These are phyloP conservation scores for Vanrija sp. DNA, from an alignment of 1,284 basidiomycete genomes.

Conservation along the genomic window DNA sequence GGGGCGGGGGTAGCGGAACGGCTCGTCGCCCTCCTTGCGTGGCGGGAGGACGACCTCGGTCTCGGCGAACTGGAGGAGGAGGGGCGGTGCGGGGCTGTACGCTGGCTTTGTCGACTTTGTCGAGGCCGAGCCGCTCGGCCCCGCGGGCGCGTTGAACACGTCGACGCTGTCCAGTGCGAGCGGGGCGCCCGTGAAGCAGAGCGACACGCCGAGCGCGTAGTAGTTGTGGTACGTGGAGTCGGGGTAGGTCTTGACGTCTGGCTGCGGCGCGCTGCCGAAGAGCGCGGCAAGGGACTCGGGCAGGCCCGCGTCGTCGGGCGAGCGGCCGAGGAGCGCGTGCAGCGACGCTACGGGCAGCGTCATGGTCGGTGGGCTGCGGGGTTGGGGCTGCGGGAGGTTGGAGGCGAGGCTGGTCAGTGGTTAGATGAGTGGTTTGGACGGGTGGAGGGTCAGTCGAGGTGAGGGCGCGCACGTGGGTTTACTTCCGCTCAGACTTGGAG, in stretches of 20 bases:
- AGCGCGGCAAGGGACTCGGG: constrained; percentile 4
- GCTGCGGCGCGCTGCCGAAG: constrained; percentile 30
- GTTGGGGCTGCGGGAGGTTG: too few species aligned
- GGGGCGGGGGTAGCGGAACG: constrained; percentile 34
- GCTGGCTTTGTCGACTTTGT: constrained; percentile 6
- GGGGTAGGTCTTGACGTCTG: constrained; percentile 69
- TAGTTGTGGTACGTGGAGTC: constrained; percentile 84
- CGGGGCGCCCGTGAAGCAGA: constrained; percentile 60
- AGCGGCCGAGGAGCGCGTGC: constrained; percentile 12
- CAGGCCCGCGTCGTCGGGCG: constrained; percentile 11
- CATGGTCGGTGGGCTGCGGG: not conserved
- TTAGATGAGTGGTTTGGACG: not conserved
- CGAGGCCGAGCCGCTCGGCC: not conserved
- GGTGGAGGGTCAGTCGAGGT: not conserved
- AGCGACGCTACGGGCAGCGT: constrained; percentile 7
- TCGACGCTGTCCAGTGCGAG: constrained; percentile 64
- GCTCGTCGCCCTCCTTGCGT: constrained; percentile 14
- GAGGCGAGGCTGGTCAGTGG: too few species aligned
- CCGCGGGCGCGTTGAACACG: constrained; percentile 61
- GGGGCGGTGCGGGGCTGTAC: constrained; percentile 50
- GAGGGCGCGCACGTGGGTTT: too few species aligned
- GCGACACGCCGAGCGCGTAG: constrained; percentile 67
- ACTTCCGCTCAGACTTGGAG: too few species aligned
- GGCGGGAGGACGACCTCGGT: constrained; percentile 47
- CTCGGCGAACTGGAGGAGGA: constrained; percentile 56